These are phyloP conservation scores for Amniculicola lignicola DNA, from an alignment of 495 filamentous ascomycete species.

Conservation along the genomic window DNA sequence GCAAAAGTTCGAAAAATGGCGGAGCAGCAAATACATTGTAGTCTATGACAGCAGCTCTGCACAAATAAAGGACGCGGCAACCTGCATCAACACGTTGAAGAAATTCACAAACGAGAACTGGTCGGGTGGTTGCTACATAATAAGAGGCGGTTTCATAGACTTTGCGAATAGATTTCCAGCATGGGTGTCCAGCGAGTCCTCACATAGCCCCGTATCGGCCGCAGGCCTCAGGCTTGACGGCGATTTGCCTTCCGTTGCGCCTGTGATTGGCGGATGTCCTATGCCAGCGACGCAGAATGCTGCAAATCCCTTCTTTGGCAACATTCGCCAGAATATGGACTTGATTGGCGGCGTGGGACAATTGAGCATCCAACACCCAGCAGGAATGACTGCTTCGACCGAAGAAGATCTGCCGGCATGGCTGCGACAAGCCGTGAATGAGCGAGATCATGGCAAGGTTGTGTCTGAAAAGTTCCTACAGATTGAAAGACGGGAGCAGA, in stretches of 20 bases:
- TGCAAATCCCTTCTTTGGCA: constrained; percentile 88
- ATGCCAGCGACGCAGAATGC: constrained; percentile 66
- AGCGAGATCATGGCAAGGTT: constrained; percentile 67
- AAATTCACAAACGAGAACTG: constrained; percentile 89
- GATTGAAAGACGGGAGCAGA: constrained; percentile 81
- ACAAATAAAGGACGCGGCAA: constrained; percentile 70
- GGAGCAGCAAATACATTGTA: constrained; percentile 66
- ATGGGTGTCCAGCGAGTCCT: constrained; percentile 40
- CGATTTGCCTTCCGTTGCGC: constrained; percentile 57
- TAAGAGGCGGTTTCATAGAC: constrained; percentile 56
- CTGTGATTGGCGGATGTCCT: constrained; percentile 81
- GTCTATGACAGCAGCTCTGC: constrained; percentile 80
- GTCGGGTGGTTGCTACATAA: constrained; percentile 65
- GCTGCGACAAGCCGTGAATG: constrained; percentile 65
- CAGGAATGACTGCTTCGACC: constrained; percentile 48
- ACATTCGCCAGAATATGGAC: constrained; percentile 97
- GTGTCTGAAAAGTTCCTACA: constrained; percentile 80
- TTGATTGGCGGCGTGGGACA: constrained; percentile 91
- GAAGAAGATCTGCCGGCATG: constrained; percentile 63
- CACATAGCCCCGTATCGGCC: constrained; percentile 48
- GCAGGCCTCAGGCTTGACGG: constrained; percentile 36
- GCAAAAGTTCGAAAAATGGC: constrained; percentile 74
- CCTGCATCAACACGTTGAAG: constrained; percentile 80
- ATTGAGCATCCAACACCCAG: constrained; percentile 70
- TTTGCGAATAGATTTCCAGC: constrained; percentile 53